A percentile compares a stretch with the other conserved stretches of the same genome.
Conservation (phyloP, 202 grass and related monocot species). For the Digitaria exilis region DNA sequence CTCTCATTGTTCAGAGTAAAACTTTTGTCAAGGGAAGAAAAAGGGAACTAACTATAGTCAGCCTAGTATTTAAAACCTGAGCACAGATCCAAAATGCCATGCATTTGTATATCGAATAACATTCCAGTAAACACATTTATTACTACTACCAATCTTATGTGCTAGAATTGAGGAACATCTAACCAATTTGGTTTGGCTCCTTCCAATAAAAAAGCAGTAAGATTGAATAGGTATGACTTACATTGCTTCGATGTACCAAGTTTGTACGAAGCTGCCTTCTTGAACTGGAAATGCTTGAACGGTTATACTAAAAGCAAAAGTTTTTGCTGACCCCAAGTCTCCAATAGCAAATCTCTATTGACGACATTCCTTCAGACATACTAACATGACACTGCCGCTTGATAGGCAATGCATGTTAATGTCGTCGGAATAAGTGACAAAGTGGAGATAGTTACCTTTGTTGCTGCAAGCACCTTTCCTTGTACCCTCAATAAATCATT, state of each 20-base stretch:
- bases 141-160: background rate
- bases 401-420: constrained; percentile 79
- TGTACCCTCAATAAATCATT: no score
- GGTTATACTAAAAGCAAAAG: background rate
- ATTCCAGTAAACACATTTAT: background rate
- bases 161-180: background rate
- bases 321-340: background rate
- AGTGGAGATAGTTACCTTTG: no score
- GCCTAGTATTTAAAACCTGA: background rate
- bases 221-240: no score
- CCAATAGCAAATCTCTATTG: background rate
- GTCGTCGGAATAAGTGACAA: no score
- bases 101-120: background rate
- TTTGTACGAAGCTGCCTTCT: no score
- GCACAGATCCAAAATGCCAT: background rate
- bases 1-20: background rate
- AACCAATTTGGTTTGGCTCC: background rate
- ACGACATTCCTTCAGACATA: background rate
- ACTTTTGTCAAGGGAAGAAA: background rate
- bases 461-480: no score
- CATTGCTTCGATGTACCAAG: no score
- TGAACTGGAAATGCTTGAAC: no score
- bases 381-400: background rate
- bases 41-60: background rate
- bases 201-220: background rate